Evolutionary conservation across 768 basidiomycete species (phyloP).

Genomic region (Dentipellis sp.): DNA sequence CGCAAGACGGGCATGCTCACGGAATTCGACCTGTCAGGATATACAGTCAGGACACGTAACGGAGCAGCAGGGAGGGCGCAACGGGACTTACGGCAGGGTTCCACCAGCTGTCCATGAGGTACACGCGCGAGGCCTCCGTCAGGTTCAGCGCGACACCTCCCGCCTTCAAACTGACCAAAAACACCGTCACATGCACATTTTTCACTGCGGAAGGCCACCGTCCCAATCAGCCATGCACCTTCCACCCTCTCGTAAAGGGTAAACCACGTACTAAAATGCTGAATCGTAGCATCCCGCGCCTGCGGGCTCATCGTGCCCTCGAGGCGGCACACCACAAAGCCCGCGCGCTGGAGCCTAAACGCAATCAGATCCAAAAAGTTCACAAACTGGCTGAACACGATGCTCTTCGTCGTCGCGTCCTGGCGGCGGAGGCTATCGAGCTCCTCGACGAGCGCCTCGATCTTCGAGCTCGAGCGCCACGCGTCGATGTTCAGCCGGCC

Average conservation of each 20-base stretch:
- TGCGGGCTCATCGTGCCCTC: constrained; percentile 98
- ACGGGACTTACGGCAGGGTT: constrained; percentile 71
- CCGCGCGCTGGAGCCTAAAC: constrained; percentile 83
- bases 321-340: constrained; percentile 87
- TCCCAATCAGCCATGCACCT: not conserved
- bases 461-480: constrained; percentile 95
- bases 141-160: constrained; percentile 90
- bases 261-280: constrained; percentile 72
- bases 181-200: constrained; percentile 92
- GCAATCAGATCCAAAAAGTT: constrained; percentile 92
- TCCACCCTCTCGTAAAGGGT: not conserved
- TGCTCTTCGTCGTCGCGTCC: constrained; percentile 89
- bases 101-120: constrained; percentile 98
- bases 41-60: not conserved
- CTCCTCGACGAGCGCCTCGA: constrained; percentile 94
- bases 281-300: constrained; percentile 88
- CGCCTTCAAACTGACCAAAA: constrained; percentile 92
- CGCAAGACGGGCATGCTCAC: constrained; percentile 33
- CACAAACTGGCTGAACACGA: constrained; percentile 96
- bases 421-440: constrained; percentile 72
- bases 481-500: constrained; percentile 81
- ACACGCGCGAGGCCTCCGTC: constrained; percentile 88
- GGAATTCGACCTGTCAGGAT: constrained; percentile 48
- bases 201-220: constrained; percentile 56
- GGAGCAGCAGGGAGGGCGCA: not conserved